Evolutionary conservation across 345 rosid species (phyloP).

Genomic region (Citrus maxima): DNA sequence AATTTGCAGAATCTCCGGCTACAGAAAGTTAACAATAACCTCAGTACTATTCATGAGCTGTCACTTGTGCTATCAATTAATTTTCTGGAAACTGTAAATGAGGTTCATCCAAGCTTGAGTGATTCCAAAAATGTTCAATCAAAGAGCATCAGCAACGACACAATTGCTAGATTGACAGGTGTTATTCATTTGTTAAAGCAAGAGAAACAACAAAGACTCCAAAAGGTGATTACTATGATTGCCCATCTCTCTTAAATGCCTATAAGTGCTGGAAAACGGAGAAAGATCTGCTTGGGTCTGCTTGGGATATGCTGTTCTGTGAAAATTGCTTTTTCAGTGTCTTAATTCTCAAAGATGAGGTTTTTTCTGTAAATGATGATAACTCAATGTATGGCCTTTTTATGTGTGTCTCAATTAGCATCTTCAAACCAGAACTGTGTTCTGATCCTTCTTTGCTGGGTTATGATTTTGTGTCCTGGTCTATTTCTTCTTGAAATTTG

Average conservation of each 20-base stretch:
- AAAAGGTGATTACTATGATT: slow-evolving; percentile 51
- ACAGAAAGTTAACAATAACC: slow-evolving; percentile 55
- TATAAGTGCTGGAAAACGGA: neutral
- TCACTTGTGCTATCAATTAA: slow-evolving; percentile 70
- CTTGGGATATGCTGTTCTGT: neutral
- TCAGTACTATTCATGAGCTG: slow-evolving; percentile 55
- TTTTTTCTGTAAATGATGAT: neutral
- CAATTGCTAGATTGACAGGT: slow-evolving; percentile 60
- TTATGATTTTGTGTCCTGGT: neutral
- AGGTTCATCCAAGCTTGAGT: slow-evolving; percentile 59
- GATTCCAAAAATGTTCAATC: slow-evolving; percentile 42
- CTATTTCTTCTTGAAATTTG: neutral
- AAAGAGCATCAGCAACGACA: slow-evolving; percentile 81
- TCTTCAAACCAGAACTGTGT: neutral
- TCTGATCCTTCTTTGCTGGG: neutral
- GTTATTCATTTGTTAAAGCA: slow-evolving; percentile 48
- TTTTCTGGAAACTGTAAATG: slow-evolving; percentile 53
- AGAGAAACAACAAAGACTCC: slow-evolving; percentile 67
- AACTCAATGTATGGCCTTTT: neutral
- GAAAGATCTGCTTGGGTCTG: neutral
- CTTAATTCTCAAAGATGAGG: neutral
- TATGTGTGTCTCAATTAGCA: neutral
- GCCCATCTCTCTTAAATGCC: neutral
- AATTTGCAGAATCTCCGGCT: slow-evolving; percentile 62
- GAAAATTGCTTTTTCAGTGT: neutral